Percentiles rank a stretch among this genome's conserved stretches.
Evolutionary conservation across 805 yeast species (phyloP).

Genomic region (Candida caryicola): DNA sequence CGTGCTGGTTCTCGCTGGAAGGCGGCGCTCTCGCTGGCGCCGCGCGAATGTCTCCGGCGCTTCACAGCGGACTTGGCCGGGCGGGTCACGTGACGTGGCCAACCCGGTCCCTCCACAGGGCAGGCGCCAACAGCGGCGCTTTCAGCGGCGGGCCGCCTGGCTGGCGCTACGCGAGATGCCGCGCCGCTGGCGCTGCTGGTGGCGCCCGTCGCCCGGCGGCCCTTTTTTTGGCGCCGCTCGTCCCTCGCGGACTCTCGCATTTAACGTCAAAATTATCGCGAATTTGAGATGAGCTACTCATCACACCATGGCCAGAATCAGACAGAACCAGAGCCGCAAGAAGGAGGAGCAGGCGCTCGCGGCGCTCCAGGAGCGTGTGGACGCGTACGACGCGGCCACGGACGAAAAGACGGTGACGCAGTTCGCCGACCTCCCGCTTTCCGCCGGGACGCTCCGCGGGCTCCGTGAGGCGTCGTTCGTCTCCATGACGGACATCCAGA

Average conservation of each 20-base stretch:
- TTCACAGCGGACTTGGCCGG: too few species aligned
- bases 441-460: constrained; percentile 64
- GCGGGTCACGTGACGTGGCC: too few species aligned
- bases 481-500: constrained; percentile 82
- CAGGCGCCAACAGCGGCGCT: too few species aligned
- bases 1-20: too few species aligned
- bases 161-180: too few species aligned
- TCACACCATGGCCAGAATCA: constrained; percentile 12
- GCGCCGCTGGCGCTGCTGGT: too few species aligned
- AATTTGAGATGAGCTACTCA: constrained; percentile 7
- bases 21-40: too few species aligned
- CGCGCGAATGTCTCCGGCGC: too few species aligned
- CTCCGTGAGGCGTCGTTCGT: constrained; percentile 75
- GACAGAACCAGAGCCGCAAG: constrained; percentile 19
- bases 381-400: constrained; percentile 49
- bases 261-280: neutral
- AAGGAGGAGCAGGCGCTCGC: constrained; percentile 34
- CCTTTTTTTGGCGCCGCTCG: neutral
- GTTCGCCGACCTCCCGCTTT: constrained; percentile 78
- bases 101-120: too few species aligned
- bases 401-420: constrained; percentile 33
- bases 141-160: too few species aligned
- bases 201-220: neutral
- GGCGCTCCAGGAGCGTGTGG: constrained; percentile 49
- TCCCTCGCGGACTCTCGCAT: too few species aligned